Evolutionary conservation across 2,329 filamentous ascomycete genomes (phyloP).

Genomic region (Trichophyton simii): DNA sequence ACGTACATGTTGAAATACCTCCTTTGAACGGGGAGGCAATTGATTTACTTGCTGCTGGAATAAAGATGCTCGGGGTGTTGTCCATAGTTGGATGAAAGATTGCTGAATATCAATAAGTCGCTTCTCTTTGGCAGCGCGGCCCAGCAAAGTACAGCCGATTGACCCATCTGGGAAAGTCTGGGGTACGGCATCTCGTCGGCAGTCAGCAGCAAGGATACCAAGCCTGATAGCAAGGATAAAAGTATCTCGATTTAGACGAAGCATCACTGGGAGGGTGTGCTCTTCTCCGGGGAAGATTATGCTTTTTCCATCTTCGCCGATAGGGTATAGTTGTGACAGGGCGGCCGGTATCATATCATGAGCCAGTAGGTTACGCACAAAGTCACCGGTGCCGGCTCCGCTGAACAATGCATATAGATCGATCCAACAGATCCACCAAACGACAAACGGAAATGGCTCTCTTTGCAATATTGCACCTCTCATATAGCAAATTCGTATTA

Average conservation of each 20-base stretch:
- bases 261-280: constrained; percentile 28
- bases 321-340: constrained; percentile 27
- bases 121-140: constrained; percentile 20
- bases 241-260: constrained; percentile 36
- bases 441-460: constrained; percentile 39
- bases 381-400: constrained; percentile 40
- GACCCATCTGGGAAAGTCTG: constrained; percentile 9
- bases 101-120: constrained; percentile 28
- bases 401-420: constrained; percentile 45
- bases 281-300: constrained; percentile 27
- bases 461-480: constrained; percentile 33
- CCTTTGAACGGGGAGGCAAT: constrained; percentile 25
- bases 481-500: constrained; percentile 39
- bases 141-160: constrained; percentile 10
- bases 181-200: constrained; percentile 26
- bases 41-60: constrained; percentile 25
- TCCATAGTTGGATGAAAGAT: constrained; percentile 28
- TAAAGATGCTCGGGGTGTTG: constrained; percentile 24
- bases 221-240: constrained; percentile 35
- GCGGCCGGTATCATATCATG: constrained; percentile 37
- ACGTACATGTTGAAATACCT: constrained; percentile 36
- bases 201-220: constrained; percentile 31
- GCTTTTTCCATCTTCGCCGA: constrained; percentile 24
- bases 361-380: constrained; percentile 37
- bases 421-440: constrained; percentile 44